Evolutionary conservation across 345 rosid species (phyloP), one percentile per base, ranked within the genome.

Genomic region (Raphanus raphanistrum): DNA sequence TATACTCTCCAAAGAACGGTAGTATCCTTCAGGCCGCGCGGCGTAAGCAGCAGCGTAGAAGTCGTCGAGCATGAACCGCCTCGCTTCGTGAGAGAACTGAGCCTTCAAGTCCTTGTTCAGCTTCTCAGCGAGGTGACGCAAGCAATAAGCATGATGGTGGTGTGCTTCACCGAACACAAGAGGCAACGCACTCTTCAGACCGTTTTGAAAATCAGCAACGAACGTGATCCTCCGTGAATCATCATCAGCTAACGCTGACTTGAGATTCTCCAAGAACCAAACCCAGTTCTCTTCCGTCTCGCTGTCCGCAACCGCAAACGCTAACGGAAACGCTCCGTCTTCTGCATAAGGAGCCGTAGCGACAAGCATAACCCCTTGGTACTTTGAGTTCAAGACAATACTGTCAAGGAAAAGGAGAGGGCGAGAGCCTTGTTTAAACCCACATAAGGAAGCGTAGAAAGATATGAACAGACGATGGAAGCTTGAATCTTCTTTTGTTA

Each of bases 21-120:
- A 84, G 79, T 89, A 94, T 4, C 73, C 93, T 17, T 91, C 98
- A 1, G 77, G 86, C 25, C 70, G 87, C 11, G 88, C 72, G 0
- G 97, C 90, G 64, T 78, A 78, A 31, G 98, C 98, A 12, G 97
- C 97, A 50, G 94, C 78, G 29, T 92, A 90, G 16, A 94, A 85
- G 76, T 91, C 97, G 36, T 78, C 85, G 36, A 94, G 79, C 89
- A 94, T 77, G 82, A 91, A 90, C 13, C 91, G 83, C 71, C 92
- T 90, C 16, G 94, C 98, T 77, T 94, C 98, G 76, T 94, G 96
- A 77, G 97, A 91, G 82, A 90, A 89, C 82, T 89, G 90, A 72
- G 90, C 96, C 83, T 85, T 88, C 66, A 94, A 79, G 81, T 94
- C 94, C 73, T 70, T 74, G 68, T 85, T 86, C 27, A 91, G 88